A percentile compares a stretch with the other conserved stretches of the same genome.
Evolutionary conservation across 768 basidiomycete genomes (phyloP).

Genomic region (Heimioporus sp.): DNA sequence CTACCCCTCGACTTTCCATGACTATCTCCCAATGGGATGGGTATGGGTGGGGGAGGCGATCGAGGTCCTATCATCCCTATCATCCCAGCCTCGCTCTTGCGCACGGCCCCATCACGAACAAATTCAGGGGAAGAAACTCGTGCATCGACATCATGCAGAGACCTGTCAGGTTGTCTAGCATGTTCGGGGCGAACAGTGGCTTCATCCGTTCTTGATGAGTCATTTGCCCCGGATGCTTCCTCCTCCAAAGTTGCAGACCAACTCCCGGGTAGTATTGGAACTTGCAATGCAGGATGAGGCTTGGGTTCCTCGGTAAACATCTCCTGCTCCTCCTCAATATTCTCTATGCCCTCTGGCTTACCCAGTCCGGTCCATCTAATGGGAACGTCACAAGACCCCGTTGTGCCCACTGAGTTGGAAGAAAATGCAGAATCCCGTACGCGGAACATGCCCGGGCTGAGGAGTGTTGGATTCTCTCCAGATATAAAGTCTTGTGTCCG

Average conservation of each 20-base stretch:
- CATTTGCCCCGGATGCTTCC: constrained; percentile 37
- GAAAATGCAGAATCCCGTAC: constrained; percentile 65
- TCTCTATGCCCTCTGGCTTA: constrained; percentile 37
- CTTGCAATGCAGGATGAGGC: constrained; percentile 24
- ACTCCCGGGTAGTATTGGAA: constrained; percentile 48
- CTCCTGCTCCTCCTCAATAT: constrained; percentile 35
- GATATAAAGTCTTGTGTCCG: constrained; percentile 20
- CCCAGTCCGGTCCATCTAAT: constrained; percentile 61
- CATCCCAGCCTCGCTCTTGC: constrained; percentile 65
- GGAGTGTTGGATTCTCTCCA: constrained; percentile 37
- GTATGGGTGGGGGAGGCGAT: constrained; percentile 23
- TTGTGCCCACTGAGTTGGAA: constrained; percentile 41
- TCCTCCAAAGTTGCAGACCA: constrained; percentile 48
- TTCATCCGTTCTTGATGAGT: constrained; percentile 27
- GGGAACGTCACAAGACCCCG: constrained; percentile 48
- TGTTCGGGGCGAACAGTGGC: constrained; percentile 26
- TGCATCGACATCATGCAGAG: constrained; percentile 48
- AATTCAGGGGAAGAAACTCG: constrained; percentile 55
- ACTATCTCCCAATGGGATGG: constrained; percentile 27
- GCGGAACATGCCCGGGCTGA: constrained; percentile 55
- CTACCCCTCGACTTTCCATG: constrained; percentile 19
- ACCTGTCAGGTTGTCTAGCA: constrained; percentile 29
- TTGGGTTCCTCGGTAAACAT: constrained; percentile 24
- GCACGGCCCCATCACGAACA: constrained; percentile 39
- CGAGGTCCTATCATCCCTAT: constrained; percentile 47